phyloP scores from a whole-genome alignment of 768 basidiomycete genomes.

The Tylopilus rubrobrunneus region DNA sequence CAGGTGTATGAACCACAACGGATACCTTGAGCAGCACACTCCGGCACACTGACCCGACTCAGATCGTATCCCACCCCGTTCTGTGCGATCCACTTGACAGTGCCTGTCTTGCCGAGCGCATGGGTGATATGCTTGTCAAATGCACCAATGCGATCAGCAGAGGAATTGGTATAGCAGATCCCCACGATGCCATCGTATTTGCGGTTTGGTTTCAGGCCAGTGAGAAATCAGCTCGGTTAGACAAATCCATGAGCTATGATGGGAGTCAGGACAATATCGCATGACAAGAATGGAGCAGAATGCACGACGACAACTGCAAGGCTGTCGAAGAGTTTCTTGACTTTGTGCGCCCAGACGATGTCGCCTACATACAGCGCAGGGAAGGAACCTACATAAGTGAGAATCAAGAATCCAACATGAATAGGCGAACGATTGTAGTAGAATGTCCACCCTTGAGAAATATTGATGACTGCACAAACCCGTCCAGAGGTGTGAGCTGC shows the following conservation, averaged over 20 bases:
- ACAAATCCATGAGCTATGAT: slow-evolving; percentile 50
- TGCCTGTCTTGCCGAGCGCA: slow-evolving; percentile 48
- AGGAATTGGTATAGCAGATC: slow-evolving; percentile 76
- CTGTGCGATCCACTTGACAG: slow-evolving; percentile 84
- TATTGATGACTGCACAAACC: no score
- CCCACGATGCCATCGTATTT: slow-evolving; percentile 72
- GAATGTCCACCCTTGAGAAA: no score
- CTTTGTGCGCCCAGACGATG: slow-evolving; percentile 80
- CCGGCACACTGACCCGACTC: slow-evolving; percentile 73
- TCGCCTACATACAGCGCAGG: slow-evolving; percentile 40
- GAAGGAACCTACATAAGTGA: no score
- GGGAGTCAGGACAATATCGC: background rate
- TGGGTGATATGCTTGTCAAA: slow-evolving; percentile 79
- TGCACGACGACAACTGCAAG: slow-evolving; percentile 78
- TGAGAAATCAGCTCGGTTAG: slow-evolving; percentile 67
- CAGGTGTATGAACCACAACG: no score
- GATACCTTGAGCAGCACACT: slow-evolving; percentile 65
- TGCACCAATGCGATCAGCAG: slow-evolving; percentile 59
- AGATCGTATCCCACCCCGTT: slow-evolving; percentile 94
- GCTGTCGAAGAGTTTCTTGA: slow-evolving; percentile 56
- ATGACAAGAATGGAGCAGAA: slow-evolving; percentile 1
- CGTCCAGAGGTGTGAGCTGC: no score
- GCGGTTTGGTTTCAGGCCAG: slow-evolving; percentile 56
- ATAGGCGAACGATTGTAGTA: no score
- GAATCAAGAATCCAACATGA: no score